Conservation (phyloP, 169 alveolate genomes). For the Plasmodium malariae region DNA sequence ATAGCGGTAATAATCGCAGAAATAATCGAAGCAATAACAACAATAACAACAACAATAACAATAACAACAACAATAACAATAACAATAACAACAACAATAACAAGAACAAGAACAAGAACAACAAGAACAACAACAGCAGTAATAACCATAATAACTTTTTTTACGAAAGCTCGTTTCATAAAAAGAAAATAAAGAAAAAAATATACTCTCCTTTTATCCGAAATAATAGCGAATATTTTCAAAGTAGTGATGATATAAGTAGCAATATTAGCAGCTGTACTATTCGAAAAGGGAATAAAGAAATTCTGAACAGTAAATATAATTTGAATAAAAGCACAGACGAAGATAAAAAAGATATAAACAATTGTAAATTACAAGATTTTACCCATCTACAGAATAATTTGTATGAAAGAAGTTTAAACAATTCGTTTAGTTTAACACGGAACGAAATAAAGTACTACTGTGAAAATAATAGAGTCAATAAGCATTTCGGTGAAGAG, state of each 20-base stretch:
- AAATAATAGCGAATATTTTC: conserved; percentile 1
- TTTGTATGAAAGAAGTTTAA: conserved; percentile 9
- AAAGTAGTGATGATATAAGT: conserved; percentile 19
- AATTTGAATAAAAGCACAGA: conserved; percentile 6
- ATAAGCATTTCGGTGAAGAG: conserved; percentile 7
- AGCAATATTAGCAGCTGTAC: conserved; percentile 16
- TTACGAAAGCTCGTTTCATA: background rate
- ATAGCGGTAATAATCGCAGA: no score
- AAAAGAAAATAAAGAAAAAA: background rate
- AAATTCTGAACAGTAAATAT: background rate
- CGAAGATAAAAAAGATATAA: conserved; percentile 7
- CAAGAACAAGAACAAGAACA: background rate
- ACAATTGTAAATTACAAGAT: background rate
- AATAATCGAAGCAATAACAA: background rate
- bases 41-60: background rate
- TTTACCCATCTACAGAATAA: conserved; percentile 18
- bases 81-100: background rate
- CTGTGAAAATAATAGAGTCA: conserved; percentile 12
- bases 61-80: background rate
- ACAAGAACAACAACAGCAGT: background rate
- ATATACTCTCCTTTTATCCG: background rate
- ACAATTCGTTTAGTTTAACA: conserved; percentile 28
- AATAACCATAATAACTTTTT: conserved; percentile 1
- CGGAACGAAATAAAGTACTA: conserved; percentile 21
- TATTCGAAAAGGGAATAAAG: background rate